phyloP scores from a whole-genome alignment of 306 rosid genomes.

The Prinsepia uniflora region DNA sequence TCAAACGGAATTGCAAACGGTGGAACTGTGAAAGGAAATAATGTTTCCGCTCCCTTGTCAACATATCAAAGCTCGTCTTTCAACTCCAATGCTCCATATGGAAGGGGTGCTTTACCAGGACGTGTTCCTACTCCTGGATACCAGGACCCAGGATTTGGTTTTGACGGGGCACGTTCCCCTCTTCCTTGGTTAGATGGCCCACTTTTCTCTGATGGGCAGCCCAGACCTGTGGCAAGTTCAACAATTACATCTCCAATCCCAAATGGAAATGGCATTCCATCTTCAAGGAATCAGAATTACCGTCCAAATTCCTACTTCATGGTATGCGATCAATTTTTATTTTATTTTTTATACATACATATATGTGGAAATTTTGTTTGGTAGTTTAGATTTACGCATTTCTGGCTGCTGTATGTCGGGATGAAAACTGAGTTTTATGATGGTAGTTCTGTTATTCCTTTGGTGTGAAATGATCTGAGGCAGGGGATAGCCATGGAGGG shows the following conservation, averaged over 20 bases:
- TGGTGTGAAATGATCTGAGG: not conserved
- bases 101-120: conserved; percentile 51
- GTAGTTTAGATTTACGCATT: not conserved
- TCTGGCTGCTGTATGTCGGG: not conserved
- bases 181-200: conserved; percentile 68
- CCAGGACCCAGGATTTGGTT: conserved; percentile 81
- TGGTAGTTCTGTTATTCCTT: not conserved
- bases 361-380: not conserved
- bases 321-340: conserved; percentile 39
- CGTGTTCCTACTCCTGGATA: conserved; percentile 65
- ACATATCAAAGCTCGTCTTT: conserved; percentile 36
- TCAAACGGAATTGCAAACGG: conserved; percentile 50
- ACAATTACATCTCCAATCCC: conserved; percentile 51
- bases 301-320: conserved; percentile 75
- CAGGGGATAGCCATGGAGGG: not conserved
- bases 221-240: conserved; percentile 59
- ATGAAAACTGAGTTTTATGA: not conserved
- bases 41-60: conserved; percentile 34
- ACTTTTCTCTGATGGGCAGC: conserved; percentile 78
- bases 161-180: conserved; percentile 56
- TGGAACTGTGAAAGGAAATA: conserved; percentile 51
- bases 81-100: conserved; percentile 43
- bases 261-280: conserved; percentile 38
- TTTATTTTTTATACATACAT: no score
- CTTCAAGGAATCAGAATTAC: conserved; percentile 66